Evolutionary conservation across 805 yeast species (phyloP).

Genomic region (Wickerhamiella hasegawae): DNA sequence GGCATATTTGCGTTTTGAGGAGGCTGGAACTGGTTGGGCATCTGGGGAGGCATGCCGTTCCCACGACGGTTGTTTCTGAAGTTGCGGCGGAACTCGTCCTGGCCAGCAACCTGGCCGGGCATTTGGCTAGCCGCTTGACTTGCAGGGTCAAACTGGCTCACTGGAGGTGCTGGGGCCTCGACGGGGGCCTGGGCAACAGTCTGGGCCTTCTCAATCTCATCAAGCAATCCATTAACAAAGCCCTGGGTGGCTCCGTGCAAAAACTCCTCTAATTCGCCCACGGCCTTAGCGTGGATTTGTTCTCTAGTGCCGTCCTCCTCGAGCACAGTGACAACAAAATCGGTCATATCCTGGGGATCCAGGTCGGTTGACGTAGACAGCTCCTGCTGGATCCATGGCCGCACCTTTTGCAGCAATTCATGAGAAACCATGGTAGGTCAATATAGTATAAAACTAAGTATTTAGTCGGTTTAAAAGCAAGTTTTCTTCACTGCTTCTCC

Average conservation of each 20-base stretch:
- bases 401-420: conserved; percentile 8
- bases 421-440: conserved; percentile 2
- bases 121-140: not conserved
- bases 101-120: conserved; percentile 9
- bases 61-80: conserved; percentile 10
- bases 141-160: not conserved
- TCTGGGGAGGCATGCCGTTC: not conserved
- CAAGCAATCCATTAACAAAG: conserved; percentile 23
- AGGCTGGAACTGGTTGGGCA: not conserved
- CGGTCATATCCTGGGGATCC: conserved; percentile 28
- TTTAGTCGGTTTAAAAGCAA: not conserved
- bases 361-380: conserved; percentile 22
- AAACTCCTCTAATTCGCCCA: conserved; percentile 27
- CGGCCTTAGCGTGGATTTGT: conserved; percentile 22
- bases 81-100: conserved; percentile 17
- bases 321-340: conserved; percentile 29
- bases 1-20: not conserved
- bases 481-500: not conserved
- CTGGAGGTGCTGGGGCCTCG: conserved; percentile 1
- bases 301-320: conserved; percentile 23
- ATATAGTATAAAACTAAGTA: not conserved
- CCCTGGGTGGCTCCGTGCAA: conserved; percentile 19
- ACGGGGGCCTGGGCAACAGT: conserved; percentile 2
- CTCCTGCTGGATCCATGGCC: conserved; percentile 18
- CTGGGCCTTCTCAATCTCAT: conserved; percentile 14